A percentile compares a stretch with the other conserved stretches of the same genome.
These are phyloP conservation scores for Tulasnella calospora DNA, from an alignment of 768 basidiomycete species.

Conservation along the genomic window DNA sequence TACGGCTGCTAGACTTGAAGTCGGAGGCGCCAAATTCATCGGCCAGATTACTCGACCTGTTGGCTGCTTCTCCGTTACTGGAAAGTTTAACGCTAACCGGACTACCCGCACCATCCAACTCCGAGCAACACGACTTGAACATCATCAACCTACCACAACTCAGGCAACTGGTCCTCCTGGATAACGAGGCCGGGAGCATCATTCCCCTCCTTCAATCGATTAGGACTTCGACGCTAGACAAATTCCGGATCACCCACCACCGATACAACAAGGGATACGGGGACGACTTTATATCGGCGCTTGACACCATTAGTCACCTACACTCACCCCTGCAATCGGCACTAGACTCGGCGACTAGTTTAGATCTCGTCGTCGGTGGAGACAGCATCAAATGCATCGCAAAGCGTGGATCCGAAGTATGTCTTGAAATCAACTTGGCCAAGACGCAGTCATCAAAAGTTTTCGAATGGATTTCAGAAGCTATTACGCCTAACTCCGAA, in stretches of 20 bases:
- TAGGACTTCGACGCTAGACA: background rate
- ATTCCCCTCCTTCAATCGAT: background rate
- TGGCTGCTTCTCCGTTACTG: background rate
- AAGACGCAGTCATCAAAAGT: background rate
- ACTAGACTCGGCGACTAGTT: background rate
- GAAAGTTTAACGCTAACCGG: background rate
- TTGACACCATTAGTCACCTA: background rate
- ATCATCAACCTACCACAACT: background rate
- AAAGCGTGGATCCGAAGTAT: background rate
- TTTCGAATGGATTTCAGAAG: background rate
- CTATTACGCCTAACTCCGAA: background rate
- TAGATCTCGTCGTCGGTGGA: background rate
- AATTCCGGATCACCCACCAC: background rate
- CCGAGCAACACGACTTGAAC: background rate
- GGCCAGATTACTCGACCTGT: background rate
- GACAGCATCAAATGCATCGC: background rate
- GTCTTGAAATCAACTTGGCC: background rate
- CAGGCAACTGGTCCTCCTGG: background rate
- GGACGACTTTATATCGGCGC: background rate
- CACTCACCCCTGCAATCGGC: background rate
- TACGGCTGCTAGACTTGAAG: background rate
- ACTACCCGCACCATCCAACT: background rate
- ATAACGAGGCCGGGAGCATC: background rate
- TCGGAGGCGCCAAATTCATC: background rate
- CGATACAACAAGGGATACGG: background rate